Percentiles rank a stretch among this genome's conserved stretches.
Evolutionary conservation across 345 rosid genomes (phyloP).

Genomic region (Gossypium stocksii): DNA sequence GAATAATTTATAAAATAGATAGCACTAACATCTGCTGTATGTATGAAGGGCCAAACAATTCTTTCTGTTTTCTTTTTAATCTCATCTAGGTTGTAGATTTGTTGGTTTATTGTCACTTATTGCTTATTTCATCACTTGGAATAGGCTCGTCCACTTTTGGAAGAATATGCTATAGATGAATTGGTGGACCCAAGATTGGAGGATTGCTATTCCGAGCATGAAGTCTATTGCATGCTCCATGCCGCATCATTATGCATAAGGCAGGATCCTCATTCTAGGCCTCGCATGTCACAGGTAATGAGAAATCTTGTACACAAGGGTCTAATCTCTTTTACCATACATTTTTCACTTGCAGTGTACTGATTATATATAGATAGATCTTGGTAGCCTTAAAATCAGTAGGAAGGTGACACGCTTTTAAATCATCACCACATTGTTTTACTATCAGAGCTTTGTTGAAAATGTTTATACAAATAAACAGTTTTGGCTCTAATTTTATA

Average conservation of each 20-base stretch:
- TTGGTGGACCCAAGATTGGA: slow-evolving; percentile 71
- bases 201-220: slow-evolving; percentile 56
- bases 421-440: neutral
- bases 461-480: neutral
- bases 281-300: slow-evolving; percentile 95
- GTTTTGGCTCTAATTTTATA: no score
- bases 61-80: neutral
- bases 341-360: neutral
- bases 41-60: neutral
- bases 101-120: neutral
- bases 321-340: neutral
- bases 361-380: neutral
- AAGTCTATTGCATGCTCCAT: slow-evolving; percentile 91
- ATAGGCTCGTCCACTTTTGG: slow-evolving; percentile 92
- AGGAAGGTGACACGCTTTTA: neutral
- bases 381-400: neutral
- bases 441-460: neutral
- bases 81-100: neutral
- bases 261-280: slow-evolving; percentile 85
- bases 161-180: slow-evolving; percentile 80
- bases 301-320: slow-evolving; percentile 1
- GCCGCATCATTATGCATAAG: slow-evolving; percentile 89
- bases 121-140: slow-evolving; percentile 8
- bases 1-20: neutral
- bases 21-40: neutral